Evolutionary conservation across 345 rosid species (phyloP).

Genomic region (Firmiana major): DNA sequence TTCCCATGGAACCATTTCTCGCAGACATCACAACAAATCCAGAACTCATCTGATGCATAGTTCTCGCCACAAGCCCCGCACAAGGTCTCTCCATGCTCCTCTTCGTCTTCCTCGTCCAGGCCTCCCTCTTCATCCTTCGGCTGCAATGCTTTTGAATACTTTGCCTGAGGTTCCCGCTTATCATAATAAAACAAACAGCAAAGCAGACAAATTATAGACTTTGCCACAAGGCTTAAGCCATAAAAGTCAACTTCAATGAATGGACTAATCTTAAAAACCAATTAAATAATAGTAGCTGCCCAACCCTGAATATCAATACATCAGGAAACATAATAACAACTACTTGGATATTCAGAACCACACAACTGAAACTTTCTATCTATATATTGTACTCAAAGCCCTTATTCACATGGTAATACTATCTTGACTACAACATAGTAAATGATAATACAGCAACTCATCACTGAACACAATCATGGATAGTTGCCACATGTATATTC

Average conservation of each 20-base stretch:
- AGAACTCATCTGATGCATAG: slow-evolving; percentile 68
- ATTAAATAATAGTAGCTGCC: no score
- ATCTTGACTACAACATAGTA: background rate
- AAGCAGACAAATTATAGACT: background rate
- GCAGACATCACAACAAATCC: slow-evolving; percentile 80
- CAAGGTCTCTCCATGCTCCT: slow-evolving; percentile 56
- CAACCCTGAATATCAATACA: background rate
- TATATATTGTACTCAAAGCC: background rate
- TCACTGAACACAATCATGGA: background rate
- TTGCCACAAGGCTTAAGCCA: background rate
- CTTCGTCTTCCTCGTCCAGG: slow-evolving; percentile 50
- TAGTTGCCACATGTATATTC: background rate
- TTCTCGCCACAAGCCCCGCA: slow-evolving; percentile 77
- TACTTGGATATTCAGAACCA: background rate
- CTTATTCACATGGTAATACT: background rate
- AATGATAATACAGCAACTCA: background rate
- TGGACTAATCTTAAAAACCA: background rate
- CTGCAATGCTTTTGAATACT: slow-evolving; percentile 29
- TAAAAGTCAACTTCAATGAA: background rate
- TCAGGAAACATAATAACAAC: background rate
- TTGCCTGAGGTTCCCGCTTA: slow-evolving; percentile 36
- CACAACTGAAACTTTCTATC: background rate
- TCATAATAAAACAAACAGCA: background rate
- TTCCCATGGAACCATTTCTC: slow-evolving; percentile 78
- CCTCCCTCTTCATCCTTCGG: slow-evolving; percentile 45